Evolutionary conservation across 192 early-diverging fungal species (phyloP), one percentile per base, ranked within the genome.

Genomic region (Chytriomyces sp.): DNA sequence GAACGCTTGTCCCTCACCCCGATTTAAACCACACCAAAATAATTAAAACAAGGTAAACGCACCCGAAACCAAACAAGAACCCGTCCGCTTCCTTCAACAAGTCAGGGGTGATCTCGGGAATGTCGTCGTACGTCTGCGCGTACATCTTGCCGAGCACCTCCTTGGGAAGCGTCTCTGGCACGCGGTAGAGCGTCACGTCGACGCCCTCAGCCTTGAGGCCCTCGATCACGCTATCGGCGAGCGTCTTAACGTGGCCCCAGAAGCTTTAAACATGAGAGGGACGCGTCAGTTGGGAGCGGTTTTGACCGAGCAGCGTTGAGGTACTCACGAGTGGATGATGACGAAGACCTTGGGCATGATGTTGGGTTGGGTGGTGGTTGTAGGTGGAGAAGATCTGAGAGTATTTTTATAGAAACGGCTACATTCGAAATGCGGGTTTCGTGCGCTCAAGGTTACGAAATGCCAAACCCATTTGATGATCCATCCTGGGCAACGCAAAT

Each of bases 61-160:
- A 78, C 77, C 89, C 83, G 78, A 88, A 73, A 30, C 91, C 91
- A 70, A 92, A 89, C 64, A 92, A 31, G 80, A 83, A 88, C 10
- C 78, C 91, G 78, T 92, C 91, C 39, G 84, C 84, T 44, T 86
- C 82, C 33, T 78, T 76, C 25, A 92, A 74, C 19, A 88, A 61
- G 28, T 78, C 76, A 52, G 86, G 77, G 14, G 60, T 72, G 70
- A 88, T 78, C 57, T 87, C 77, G 28, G 89, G 88, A 55, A 89
- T 66, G 56, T 85, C 78, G 65, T 79, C 82, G 26, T 69, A 65
- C 6, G 52, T 78, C 7, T 80, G 39, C 6, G 89, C 88, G 74
- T 88, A 79, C 84, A 92, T 88, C 80, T 89, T 92, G 64, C 64
- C 69, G n/a, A 90, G 78, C n/a, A 92, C 81, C 41, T 91, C 90